Conservation (phyloP, 2,329 filamentous ascomycete species). For the Cordyceps militaris region DNA sequence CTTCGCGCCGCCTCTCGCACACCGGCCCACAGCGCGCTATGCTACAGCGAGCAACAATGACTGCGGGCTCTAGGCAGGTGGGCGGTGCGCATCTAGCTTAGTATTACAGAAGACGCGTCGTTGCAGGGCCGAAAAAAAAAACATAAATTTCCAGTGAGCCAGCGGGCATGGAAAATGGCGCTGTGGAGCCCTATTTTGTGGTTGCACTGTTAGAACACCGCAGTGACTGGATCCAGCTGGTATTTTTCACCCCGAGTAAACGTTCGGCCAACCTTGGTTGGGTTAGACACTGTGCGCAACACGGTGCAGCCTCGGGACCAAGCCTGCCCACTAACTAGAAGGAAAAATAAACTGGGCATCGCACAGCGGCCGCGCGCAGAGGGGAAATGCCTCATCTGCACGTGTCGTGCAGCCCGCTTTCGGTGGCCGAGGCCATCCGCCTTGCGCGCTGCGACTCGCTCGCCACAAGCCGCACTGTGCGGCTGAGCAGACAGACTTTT, state of each 20-base stretch:
- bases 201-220: background rate
- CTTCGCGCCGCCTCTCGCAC: background rate
- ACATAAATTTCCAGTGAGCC: too few relatives aligned
- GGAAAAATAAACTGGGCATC: background rate
- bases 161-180: background rate
- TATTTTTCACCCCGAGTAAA: background rate
- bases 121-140: background rate
- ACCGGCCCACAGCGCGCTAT: background rate
- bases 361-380: too few relatives aligned
- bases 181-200: background rate
- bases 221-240: background rate
- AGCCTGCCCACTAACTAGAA: background rate
- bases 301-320: background rate
- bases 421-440: conserved; percentile 3
- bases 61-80: background rate
- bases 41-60: background rate
- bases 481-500: background rate
- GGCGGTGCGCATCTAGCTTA: background rate
- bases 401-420: background rate
- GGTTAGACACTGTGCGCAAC: background rate
- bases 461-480: conserved; percentile 3
- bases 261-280: background rate
- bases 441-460: background rate
- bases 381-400: conserved; percentile 1
- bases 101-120: background rate